Conservation (phyloP, 257 asterid species). For the Thymus mandschuricus region DNA sequence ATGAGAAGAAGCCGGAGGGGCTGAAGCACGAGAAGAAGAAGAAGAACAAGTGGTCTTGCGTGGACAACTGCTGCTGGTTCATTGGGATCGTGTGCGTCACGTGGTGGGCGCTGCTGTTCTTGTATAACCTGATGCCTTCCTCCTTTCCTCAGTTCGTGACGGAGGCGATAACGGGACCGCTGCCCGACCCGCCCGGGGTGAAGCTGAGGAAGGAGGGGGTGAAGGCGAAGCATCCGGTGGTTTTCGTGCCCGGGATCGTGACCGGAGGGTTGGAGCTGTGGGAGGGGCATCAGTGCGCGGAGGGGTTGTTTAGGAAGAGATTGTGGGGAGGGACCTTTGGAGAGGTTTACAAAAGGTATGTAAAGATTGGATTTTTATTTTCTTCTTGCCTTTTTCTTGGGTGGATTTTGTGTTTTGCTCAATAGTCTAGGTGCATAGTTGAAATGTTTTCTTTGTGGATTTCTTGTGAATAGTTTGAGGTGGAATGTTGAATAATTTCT, state of each 20-base stretch:
- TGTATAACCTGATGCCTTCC: constrained; percentile 80
- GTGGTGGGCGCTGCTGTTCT: constrained; percentile 78
- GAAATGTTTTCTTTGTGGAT: not conserved
- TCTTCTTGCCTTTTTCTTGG: not conserved
- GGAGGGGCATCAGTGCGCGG: constrained; percentile 90
- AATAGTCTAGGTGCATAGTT: not conserved
- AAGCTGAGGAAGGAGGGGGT: constrained; percentile 73
- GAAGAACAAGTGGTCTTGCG: constrained; percentile 66
- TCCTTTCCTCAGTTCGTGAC: constrained; percentile 81
- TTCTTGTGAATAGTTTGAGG: not conserved
- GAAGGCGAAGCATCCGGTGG: constrained; percentile 83
- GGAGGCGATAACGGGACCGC: constrained; percentile 76
- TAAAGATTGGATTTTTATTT: not conserved
- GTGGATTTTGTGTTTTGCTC: not conserved
- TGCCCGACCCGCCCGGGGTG: constrained; percentile 89
- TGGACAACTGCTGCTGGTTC: constrained; percentile 80
- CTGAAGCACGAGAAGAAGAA: constrained; percentile 32
- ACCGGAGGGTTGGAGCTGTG: constrained; percentile 89
- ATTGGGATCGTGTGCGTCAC: constrained; percentile 64
- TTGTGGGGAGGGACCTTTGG: constrained; percentile 98
- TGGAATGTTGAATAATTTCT: not conserved
- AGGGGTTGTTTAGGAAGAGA: constrained; percentile 84
- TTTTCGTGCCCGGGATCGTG: constrained; percentile 89
- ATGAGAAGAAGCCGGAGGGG: constrained; percentile 39
- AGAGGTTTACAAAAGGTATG: constrained; percentile 75